Conservation (phyloP, 257 asterid genomes). For the Solanum okadae region DNA sequence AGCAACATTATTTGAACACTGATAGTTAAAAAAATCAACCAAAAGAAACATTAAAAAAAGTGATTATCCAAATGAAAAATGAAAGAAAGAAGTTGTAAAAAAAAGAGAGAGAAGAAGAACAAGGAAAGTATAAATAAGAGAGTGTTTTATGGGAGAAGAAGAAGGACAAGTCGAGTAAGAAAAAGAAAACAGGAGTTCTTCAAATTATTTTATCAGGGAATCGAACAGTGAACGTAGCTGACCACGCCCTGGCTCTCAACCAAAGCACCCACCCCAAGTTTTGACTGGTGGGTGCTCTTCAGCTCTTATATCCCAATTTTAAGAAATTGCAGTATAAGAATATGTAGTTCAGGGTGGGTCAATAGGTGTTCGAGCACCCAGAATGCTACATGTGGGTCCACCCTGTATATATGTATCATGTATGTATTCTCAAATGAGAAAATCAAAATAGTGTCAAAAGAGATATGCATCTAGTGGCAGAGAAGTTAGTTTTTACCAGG, state of each 20-base stretch:
- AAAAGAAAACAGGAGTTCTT: background rate
- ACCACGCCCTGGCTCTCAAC: background rate
- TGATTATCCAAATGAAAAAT: background rate
- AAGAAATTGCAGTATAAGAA: background rate
- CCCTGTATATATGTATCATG: background rate
- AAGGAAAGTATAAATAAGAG: background rate
- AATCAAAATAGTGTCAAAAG: background rate
- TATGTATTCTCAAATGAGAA: background rate
- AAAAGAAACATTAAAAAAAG: background rate
- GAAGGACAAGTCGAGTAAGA: background rate
- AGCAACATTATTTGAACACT: background rate
- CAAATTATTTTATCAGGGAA: background rate
- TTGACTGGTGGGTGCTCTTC: background rate
- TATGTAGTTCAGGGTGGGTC: background rate
- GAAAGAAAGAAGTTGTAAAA: background rate
- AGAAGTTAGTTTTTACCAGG: conserved; percentile 48
- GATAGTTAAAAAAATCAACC: background rate
- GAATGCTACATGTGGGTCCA: background rate
- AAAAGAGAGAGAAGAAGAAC: background rate
- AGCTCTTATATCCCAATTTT: background rate
- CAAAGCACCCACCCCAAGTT: background rate
- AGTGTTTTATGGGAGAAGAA: background rate
- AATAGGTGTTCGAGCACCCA: background rate
- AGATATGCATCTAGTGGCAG: background rate
- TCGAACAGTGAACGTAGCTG: background rate